These are phyloP conservation scores for Lichtheimia ornata DNA, from an alignment of 371 early-diverging fungal genomes.

Conservation along the genomic window DNA sequence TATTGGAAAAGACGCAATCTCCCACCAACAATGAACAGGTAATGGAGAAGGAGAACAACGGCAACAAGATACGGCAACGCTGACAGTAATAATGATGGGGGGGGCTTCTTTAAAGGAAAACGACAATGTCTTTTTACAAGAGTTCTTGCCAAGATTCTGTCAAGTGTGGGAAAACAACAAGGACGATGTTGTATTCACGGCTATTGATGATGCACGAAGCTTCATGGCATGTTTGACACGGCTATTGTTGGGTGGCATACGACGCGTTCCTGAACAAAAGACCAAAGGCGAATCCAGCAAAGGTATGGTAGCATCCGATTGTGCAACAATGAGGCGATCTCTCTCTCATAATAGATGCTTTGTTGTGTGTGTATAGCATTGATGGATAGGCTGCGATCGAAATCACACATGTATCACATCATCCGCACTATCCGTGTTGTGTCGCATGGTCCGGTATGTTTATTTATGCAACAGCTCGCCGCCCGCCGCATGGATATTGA, in stretches of 20 bases:
- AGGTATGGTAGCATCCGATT: constrained; percentile 22
- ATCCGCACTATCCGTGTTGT: constrained; percentile 37
- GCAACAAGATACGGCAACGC: background rate
- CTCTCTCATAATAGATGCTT: background rate
- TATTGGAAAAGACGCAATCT: constrained; percentile 26
- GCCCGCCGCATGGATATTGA: background rate
- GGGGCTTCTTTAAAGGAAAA: constrained; percentile 29
- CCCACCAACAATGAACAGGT: constrained; percentile 30
- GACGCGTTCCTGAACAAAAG: constrained; percentile 40
- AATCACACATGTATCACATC: constrained; percentile 41
- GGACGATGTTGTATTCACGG: constrained; percentile 17
- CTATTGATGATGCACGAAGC: constrained; percentile 35
- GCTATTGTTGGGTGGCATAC: constrained; percentile 40
- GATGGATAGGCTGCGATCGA: constrained; percentile 45
- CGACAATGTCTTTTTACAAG: constrained; percentile 25
- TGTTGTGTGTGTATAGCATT: constrained; percentile 40
- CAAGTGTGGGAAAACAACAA: constrained; percentile 27
- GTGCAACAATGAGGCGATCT: background rate
- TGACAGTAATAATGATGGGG: background rate
- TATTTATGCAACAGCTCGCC: background rate
- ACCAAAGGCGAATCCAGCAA: constrained; percentile 42
- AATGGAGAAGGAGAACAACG: background rate
- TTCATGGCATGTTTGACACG: constrained; percentile 43
- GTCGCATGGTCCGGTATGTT: constrained; percentile 45
- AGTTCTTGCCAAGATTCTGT: constrained; percentile 35